Evolutionary conservation across 1,139 yeast species (phyloP).

Genomic region (Scheffersomyces segobiensis): DNA sequence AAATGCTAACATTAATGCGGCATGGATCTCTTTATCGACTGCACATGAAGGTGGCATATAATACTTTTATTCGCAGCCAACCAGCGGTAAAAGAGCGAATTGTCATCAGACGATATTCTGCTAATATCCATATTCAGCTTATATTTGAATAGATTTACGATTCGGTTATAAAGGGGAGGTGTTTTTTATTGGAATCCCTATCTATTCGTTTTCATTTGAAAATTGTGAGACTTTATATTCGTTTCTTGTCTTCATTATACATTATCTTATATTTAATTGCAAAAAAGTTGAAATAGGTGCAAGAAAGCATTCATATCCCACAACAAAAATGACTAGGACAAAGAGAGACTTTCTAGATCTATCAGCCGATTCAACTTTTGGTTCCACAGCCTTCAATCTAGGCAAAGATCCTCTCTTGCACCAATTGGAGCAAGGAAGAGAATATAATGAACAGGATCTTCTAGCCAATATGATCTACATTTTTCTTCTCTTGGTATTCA

Average conservation of each 20-base stretch:
- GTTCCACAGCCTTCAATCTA: not conserved
- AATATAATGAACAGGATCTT: slow-evolving; percentile 17
- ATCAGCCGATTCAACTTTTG: not conserved
- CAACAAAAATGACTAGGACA: not conserved
- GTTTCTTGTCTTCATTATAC: not conserved
- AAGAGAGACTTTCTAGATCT: not conserved
- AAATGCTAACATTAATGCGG: not conserved
- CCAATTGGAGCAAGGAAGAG: not conserved
- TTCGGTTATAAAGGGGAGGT: not conserved
- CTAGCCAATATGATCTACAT: slow-evolving; percentile 31
- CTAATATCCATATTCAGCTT: not conserved
- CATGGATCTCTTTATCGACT: not conserved
- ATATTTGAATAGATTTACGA: not conserved
- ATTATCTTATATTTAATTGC: not conserved
- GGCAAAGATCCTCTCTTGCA: not conserved
- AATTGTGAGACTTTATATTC: not conserved
- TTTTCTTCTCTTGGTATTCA: slow-evolving; percentile 25
- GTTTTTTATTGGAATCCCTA: not conserved
- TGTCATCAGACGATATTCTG: not conserved
- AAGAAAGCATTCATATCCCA: not conserved
- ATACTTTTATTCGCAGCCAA: not conserved
- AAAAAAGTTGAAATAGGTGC: not conserved
- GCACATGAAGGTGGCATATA: not conserved
- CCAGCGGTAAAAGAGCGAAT: not conserved
- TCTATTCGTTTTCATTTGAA: not conserved